Percentiles rank a stretch among this genome's conserved stretches.
Evolutionary conservation across 2,329 filamentous ascomycete species (phyloP).

Genomic region (Ophiostoma sp.): DNA sequence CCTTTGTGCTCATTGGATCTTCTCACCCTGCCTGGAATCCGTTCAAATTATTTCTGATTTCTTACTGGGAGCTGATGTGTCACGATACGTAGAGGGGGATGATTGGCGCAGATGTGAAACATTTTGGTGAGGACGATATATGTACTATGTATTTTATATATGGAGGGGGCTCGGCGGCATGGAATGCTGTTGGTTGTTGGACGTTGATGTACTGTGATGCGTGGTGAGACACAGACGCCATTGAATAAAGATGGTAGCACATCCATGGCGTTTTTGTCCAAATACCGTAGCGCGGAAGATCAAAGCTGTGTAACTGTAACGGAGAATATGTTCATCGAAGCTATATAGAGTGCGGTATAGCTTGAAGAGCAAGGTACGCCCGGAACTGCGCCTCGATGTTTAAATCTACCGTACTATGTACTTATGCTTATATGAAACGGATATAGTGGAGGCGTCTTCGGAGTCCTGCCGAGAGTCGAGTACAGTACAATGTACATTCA

Average conservation of each 20-base stretch:
- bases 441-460: background rate
- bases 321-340: background rate
- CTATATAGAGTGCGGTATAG: background rate
- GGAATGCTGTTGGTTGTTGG: background rate
- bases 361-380: background rate
- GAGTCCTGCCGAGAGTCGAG: too few relatives aligned
- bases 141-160: background rate
- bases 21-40: background rate
- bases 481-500: too few relatives aligned
- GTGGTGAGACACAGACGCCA: background rate
- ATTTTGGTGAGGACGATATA: background rate
- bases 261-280: background rate
- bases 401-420: too few relatives aligned
- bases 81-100: slow-evolving; percentile 5
- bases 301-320: background rate
- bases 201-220: background rate
- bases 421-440: background rate
- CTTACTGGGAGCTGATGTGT: background rate
- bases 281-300: background rate
- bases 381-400: background rate
- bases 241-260: background rate
- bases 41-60: slow-evolving; percentile 10
- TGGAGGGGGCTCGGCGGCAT: background rate
- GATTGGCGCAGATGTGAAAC: slow-evolving; percentile 7
- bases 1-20: background rate